Evolutionary conservation across 2,329 filamentous ascomycete species (phyloP).

Genomic region (Hypoxylon sp.): DNA sequence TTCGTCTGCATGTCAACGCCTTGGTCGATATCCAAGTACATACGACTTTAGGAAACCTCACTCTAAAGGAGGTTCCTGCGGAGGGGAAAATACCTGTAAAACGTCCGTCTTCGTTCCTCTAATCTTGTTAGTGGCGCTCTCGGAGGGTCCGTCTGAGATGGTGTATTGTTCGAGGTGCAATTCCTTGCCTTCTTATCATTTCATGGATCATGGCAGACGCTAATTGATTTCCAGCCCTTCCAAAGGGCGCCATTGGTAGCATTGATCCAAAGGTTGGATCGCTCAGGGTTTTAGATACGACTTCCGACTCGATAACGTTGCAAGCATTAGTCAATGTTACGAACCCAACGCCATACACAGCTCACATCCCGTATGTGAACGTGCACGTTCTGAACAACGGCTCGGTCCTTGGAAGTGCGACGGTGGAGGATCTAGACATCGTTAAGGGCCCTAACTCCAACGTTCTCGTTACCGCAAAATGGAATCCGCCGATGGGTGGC

Average conservation of each 20-base stretch:
- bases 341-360: conserved; percentile 90
- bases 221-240: conserved; percentile 67
- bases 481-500: conserved; percentile 79
- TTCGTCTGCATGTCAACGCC: conserved; percentile 82
- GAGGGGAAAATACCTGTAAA: conserved; percentile 91
- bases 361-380: conserved; percentile 82
- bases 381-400: conserved; percentile 81
- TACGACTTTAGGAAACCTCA: conserved; percentile 84
- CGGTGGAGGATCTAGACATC: conserved; percentile 73
- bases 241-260: conserved; percentile 63
- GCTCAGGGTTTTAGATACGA: conserved; percentile 79
- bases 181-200: conserved; percentile 41
- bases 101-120: conserved; percentile 80
- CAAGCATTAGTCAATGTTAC: conserved; percentile 83
- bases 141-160: conserved; percentile 42
- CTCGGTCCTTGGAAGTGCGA: conserved; percentile 81
- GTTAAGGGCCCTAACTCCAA: conserved; percentile 78
- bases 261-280: conserved; percentile 76
- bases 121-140: conserved; percentile 58
- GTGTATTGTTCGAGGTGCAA: conserved; percentile 40
- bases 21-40: conserved; percentile 85
- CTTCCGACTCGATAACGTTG: conserved; percentile 76
- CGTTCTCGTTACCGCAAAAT: conserved; percentile 75
- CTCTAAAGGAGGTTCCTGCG: conserved; percentile 85
- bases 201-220: conserved; percentile 41